phyloP scores from a whole-genome alignment of 2,329 filamentous ascomycete species.

The Aspergillus clavatus region DNA sequence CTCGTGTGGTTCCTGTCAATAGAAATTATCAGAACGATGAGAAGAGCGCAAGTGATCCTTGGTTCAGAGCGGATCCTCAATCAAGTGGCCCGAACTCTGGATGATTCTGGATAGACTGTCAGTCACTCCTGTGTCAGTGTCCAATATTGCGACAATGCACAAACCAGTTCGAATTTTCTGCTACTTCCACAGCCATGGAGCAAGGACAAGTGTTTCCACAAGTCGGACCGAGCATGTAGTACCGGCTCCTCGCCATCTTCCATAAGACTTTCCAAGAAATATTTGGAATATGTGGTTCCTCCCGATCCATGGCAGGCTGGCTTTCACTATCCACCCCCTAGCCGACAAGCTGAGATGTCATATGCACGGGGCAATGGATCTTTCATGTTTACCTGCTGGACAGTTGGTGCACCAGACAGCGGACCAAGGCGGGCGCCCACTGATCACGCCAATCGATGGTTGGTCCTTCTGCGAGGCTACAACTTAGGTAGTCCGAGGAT shows the following conservation, averaged over 20 bases:
- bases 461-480: not conserved
- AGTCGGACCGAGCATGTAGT: no score
- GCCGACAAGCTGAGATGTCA: constrained; percentile 27
- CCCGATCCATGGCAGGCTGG: constrained; percentile 9
- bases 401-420: not conserved
- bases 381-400: constrained; percentile 10
- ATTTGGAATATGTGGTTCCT: not conserved
- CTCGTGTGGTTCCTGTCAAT: not conserved
- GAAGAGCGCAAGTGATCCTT: not conserved
- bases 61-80: not conserved
- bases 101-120: not conserved
- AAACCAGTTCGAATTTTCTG: no score
- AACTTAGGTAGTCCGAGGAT: not conserved
- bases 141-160: no score
- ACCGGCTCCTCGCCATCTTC: no score
- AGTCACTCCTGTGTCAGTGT: no score
- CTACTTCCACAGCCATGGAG: no score
- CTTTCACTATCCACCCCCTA: constrained; percentile 10
- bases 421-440: not conserved
- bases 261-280: not conserved
- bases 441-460: not conserved
- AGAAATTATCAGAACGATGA: no score
- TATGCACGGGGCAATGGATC: constrained; percentile 27
- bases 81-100: not conserved
- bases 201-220: no score